A percentile compares a stretch with the other conserved stretches of the same genome.
These are phyloP conservation scores for Pisolithus tinctorius DNA, from an alignment of 768 basidiomycete species.

Conservation along the genomic window DNA sequence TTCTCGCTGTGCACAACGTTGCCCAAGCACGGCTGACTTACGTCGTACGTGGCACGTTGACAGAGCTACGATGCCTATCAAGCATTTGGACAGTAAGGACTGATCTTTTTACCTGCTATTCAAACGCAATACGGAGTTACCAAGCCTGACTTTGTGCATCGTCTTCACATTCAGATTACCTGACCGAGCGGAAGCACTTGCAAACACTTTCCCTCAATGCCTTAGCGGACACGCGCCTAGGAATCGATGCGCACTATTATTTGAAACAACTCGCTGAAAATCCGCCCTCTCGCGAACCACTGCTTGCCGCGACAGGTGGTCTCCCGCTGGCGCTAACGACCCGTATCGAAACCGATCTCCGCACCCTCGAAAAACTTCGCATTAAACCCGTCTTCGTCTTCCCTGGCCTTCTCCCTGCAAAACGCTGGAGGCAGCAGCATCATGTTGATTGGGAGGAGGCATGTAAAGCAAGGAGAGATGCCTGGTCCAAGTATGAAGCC, in stretches of 20 bases:
- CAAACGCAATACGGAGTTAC: background rate
- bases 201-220: constrained; percentile 75
- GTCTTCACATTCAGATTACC: constrained; percentile 50
- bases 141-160: background rate
- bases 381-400: constrained; percentile 99
- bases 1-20: constrained; percentile 13
- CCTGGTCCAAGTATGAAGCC: constrained; percentile 91
- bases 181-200: constrained; percentile 82
- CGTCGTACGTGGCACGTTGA: constrained; percentile 4
- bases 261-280: constrained; percentile 71
- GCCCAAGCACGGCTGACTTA: constrained; percentile 10
- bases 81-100: constrained; percentile 67
- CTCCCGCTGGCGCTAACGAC: constrained; percentile 82
- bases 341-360: constrained; percentile 88
- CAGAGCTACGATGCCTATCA: constrained; percentile 60
- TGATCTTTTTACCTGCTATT: background rate
- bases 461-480: constrained; percentile 71
- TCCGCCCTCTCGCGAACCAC: constrained; percentile 76
- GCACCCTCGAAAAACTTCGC: constrained; percentile 79
- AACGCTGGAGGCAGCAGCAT: constrained; percentile 55
- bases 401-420: constrained; percentile 76
- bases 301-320: constrained; percentile 92
- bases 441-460: constrained; percentile 55
- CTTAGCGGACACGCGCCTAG: constrained; percentile 86
- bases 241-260: constrained; percentile 94